Conservation (phyloP, 768 basidiomycete genomes). For the Termitomyces sp. region DNA sequence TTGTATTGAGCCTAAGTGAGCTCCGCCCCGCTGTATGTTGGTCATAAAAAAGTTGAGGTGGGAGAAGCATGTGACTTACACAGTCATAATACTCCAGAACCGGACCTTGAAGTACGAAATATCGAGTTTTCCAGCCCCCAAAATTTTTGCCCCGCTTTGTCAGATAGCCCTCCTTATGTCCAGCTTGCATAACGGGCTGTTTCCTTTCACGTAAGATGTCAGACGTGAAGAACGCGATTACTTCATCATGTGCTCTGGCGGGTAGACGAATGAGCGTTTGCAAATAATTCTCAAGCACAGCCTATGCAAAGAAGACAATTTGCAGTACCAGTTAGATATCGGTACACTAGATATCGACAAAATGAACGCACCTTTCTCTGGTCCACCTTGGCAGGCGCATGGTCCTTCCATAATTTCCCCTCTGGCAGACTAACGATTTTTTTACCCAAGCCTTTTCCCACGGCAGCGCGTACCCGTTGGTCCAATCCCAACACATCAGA, state of each 20-base stretch:
- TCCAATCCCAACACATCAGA: conserved; percentile 90
- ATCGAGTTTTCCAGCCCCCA: conserved; percentile 96
- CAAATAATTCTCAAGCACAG: conserved; percentile 78
- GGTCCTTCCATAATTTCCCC: conserved; percentile 92
- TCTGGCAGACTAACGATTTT: conserved; percentile 82
- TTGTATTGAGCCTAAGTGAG: conserved; percentile 84
- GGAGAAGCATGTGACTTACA: conserved; percentile 45
- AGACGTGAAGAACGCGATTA: conserved; percentile 89
- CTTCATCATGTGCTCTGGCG: conserved; percentile 81
- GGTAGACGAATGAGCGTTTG: conserved; percentile 78
- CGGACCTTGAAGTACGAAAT: conserved; percentile 88
- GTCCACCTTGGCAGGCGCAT: conserved; percentile 94
- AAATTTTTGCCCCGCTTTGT: conserved; percentile 98
- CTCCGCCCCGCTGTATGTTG: conserved; percentile 71
- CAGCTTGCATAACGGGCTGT: conserved; percentile 71
- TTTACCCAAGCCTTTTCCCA: conserved; percentile 68
- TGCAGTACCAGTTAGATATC: neutral
- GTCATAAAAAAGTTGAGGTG: conserved; percentile 9
- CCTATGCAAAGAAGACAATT: conserved; percentile 29
- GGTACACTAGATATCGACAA: neutral
- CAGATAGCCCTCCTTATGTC: conserved; percentile 91
- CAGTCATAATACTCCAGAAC: conserved; percentile 93
- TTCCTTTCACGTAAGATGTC: conserved; percentile 76
- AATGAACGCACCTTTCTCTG: conserved; percentile 74
- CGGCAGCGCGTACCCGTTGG: conserved; percentile 59